Base-by-base conservation (phyloP, 106 monocot genomes). In the Xerophyta viscosa region DNA sequence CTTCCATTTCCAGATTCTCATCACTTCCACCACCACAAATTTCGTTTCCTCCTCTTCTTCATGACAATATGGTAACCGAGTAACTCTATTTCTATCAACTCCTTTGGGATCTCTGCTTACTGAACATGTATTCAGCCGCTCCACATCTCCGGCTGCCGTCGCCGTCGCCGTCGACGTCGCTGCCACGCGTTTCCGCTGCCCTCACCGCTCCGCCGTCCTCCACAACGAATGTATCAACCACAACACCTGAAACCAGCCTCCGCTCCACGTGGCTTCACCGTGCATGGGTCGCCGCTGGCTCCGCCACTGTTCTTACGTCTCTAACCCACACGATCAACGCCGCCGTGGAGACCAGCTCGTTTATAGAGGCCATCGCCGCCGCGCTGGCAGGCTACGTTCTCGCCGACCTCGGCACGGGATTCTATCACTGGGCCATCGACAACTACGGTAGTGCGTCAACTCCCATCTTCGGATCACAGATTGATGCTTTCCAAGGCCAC, bases 401-500 rank as follows among this genome's bases (percentile, higher is more conserved):
- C 31, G 62, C 91, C 29, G 91, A 91, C 64, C 91, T 91, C 58
- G 78, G 72, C 43, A 52, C 64, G 12, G 91, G 91, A 18, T 29
- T 91, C 29, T 91, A 78, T 62, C 91, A 86, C 67, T 91, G 86
- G 78, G 72, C 45, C 57, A 31, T 86, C 52, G 91, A 91, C 72
- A 91, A 86, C 78, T 91, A 91, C 69, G 91, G 91, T 20, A 48
- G 49, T 50, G 24, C 75, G 18, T 62, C 78, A 6, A 91, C 91
- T 0, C 86, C 86, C 20, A 20, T 78, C 12, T 74, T 86, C 60
- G 86, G 91, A 45, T 3, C 78, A 10, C 91, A 91, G 46, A 79
- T 91, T 46, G 78, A 71, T 6, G 82, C 78, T 18, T 91, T 91
- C 75, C 91, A 82, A 55, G 91, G 86, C 31, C 91, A 91, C 67